Conservation (phyloP, 495 filamentous ascomycete species). For the Lophiostoma macrostomum region DNA sequence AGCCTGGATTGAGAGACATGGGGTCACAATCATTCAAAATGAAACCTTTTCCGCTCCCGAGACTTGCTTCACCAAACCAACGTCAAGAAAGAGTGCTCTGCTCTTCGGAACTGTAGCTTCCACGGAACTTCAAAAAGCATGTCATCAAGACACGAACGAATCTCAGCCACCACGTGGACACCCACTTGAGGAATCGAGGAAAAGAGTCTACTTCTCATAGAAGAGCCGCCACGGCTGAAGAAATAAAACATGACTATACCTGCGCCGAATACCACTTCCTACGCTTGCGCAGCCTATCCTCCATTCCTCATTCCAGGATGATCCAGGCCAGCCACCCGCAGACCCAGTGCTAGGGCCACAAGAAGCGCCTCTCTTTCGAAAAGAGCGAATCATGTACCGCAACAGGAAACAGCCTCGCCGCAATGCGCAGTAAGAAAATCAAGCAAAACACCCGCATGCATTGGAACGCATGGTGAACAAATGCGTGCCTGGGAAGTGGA, state of each 20-base stretch:
- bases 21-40: neutral
- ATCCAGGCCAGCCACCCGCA: constrained; percentile 22
- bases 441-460: constrained; percentile 33
- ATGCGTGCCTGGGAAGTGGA: constrained; percentile 17
- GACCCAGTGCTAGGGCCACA: constrained; percentile 1
- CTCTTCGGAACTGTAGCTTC: no score
- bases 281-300: neutral
- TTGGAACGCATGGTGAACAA: constrained; percentile 17
- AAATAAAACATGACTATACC: constrained; percentile 22
- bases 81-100: no score
- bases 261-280: constrained; percentile 7
- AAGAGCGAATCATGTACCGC: constrained; percentile 1
- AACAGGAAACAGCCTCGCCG: constrained; percentile 10
- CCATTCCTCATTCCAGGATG: constrained; percentile 7
- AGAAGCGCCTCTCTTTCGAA: neutral
- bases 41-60: no score
- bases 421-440: constrained; percentile 22
- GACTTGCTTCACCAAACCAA: no score
- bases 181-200: constrained; percentile 10
- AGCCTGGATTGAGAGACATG: neutral
- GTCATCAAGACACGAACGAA: neutral
- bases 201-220: constrained; percentile 32
- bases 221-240: constrained; percentile 21
- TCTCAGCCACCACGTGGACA: constrained; percentile 1
- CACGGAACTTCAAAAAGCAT: neutral